phyloP scores from a whole-genome alignment of 352 stramenopile genomes.

The Phytophthora cactorum region DNA sequence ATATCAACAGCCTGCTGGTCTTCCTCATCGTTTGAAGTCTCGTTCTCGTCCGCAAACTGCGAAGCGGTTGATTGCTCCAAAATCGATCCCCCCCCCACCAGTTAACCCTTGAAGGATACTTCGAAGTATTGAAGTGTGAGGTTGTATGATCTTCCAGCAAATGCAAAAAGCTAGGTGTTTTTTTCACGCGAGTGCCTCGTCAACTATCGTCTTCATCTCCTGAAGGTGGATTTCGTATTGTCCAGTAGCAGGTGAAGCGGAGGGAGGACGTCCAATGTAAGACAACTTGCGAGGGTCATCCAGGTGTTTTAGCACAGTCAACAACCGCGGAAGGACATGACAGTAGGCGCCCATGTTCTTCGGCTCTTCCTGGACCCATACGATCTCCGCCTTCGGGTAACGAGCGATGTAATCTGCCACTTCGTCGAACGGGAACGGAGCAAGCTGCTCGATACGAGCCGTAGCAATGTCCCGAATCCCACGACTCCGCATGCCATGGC shows the following conservation, averaged over 20 bases:
- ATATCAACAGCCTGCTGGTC: too few species aligned
- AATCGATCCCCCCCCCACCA: too few species aligned
- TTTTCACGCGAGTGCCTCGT: slow-evolving; percentile 73
- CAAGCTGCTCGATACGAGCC: slow-evolving; percentile 84
- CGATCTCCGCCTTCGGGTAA: slow-evolving; percentile 96
- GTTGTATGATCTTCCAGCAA: slow-evolving; percentile 8
- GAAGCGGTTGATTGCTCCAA: too few species aligned
- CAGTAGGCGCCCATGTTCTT: slow-evolving; percentile 99
- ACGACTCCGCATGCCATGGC: slow-evolving; percentile 64
- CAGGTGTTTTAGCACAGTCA: slow-evolving; percentile 93
- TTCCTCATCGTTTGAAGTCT: too few species aligned
- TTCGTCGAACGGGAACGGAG: slow-evolving; percentile 98
- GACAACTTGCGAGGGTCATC: slow-evolving; percentile 58
- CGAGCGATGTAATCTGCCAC: slow-evolving; percentile 89
- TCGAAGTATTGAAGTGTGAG: background rate
- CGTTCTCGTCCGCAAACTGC: too few species aligned
- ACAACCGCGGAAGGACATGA: slow-evolving; percentile 93
- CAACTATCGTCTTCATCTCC: slow-evolving; percentile 94
- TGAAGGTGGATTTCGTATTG: slow-evolving; percentile 94
- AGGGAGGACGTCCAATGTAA: slow-evolving; percentile 96
- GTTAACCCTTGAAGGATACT: background rate
- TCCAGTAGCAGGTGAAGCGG: slow-evolving; percentile 96
- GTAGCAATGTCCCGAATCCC: slow-evolving; percentile 72
- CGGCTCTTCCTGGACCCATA: slow-evolving; percentile 98
- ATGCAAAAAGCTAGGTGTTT: background rate